Percentiles rank a stretch among this genome's conserved stretches.
phyloP scores from a whole-genome alignment of 2,329 filamentous ascomycete genomes.

The Claviceps maximensis region DNA sequence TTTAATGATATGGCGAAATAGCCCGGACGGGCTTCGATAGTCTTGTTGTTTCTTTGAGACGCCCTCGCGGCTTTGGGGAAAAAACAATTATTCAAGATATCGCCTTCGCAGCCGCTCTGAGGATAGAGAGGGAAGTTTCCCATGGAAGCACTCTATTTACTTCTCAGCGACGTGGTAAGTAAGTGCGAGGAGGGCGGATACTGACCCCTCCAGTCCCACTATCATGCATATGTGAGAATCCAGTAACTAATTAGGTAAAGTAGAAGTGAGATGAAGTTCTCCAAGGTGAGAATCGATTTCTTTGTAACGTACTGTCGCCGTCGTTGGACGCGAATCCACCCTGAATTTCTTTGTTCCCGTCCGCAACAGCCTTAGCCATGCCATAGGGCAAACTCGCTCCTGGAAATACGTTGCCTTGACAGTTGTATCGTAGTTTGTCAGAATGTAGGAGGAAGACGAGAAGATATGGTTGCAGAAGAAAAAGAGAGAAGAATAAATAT shows the following conservation, averaged over 20 bases:
- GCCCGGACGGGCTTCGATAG: conserved; percentile 43
- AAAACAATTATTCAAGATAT: conserved; percentile 33
- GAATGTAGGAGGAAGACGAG: not conserved
- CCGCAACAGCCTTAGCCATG: conserved; percentile 18
- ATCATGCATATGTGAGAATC: conserved; percentile 20
- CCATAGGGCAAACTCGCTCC: conserved; percentile 17
- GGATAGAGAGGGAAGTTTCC: conserved; percentile 40
- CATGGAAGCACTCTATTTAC: conserved; percentile 25
- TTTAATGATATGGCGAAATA: conserved; percentile 46
- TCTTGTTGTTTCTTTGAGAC: conserved; percentile 33
- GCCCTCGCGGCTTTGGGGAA: conserved; percentile 35
- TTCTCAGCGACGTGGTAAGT: not conserved
- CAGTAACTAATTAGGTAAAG: conserved; percentile 17
- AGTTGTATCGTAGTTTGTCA: not conserved
- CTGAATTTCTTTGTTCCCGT: conserved; percentile 13
- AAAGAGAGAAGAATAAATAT: not conserved
- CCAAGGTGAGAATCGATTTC: not conserved
- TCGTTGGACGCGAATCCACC: conserved; percentile 16
- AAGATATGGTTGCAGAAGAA: not conserved
- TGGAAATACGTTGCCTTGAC: conserved; percentile 16
- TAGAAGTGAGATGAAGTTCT: not conserved
- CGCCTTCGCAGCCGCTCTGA: conserved; percentile 31
- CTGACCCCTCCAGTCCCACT: conserved; percentile 20
- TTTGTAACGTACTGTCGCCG: conserved; percentile 9
- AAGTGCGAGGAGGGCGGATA: not conserved